Percentiles rank a stretch among this genome's conserved stretches.
Evolutionary conservation across 78 protist genomes (phyloP).

Genomic region (Mastigamoeba balamuthi): DNA sequence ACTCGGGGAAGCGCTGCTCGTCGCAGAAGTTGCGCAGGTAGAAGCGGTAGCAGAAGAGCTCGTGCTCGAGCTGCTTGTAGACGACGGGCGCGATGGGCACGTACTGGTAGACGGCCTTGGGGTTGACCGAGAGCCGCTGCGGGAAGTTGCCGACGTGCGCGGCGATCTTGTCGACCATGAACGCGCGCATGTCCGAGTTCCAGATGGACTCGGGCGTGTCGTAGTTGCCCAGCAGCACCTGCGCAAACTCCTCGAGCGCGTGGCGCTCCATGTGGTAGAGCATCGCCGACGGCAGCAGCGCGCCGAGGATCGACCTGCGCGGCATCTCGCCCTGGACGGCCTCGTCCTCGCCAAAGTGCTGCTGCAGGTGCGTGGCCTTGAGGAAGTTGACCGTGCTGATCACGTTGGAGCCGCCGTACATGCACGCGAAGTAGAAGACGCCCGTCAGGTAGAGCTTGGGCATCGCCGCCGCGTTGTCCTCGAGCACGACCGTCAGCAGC

Average conservation of each 20-base stretch:
- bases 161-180: conserved; percentile 66
- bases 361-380: conserved; percentile 38
- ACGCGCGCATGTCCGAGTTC: conserved; percentile 59
- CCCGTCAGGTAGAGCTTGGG: conserved; percentile 59
- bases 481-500: conserved; percentile 25
- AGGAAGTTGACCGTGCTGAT: conserved; percentile 33
- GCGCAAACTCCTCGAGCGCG: conserved; percentile 62
- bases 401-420: conserved; percentile 68
- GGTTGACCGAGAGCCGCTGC: conserved; percentile 55
- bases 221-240: conserved; percentile 59
- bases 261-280: conserved; percentile 51
- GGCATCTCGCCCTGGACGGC: neutral
- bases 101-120: conserved; percentile 45
- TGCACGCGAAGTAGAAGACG: conserved; percentile 55
- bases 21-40: conserved; percentile 72
- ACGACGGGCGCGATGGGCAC: conserved; percentile 53
- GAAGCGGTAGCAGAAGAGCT: conserved; percentile 66
- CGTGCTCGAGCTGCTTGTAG: conserved; percentile 55
- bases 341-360: conserved; percentile 19
- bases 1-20: conserved; percentile 39
- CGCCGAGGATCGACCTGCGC: conserved; percentile 21
- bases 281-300: conserved; percentile 70
- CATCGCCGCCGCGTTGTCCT: conserved; percentile 33
- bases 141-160: conserved; percentile 62
- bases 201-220: conserved; percentile 80